phyloP scores from a whole-genome alignment of 2,329 filamentous ascomycete species.

The Phyllosticta paracitricarpa region DNA sequence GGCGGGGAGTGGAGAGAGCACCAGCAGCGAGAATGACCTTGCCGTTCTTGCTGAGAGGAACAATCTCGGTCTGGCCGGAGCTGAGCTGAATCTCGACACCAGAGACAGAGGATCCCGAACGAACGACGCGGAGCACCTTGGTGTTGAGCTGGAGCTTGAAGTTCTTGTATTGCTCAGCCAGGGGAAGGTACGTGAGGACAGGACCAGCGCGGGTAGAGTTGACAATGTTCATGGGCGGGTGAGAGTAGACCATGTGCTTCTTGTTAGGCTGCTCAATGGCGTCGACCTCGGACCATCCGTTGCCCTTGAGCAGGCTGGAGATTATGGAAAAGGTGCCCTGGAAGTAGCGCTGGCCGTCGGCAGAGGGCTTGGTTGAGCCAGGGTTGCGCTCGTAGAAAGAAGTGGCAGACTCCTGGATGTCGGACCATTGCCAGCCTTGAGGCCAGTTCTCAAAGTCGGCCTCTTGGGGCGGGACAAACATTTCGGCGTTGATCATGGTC shows the following conservation, averaged over 20 bases:
- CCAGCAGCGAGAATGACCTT: slow-evolving; percentile 20
- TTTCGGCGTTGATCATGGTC: slow-evolving; percentile 25
- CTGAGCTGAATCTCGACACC: slow-evolving; percentile 16
- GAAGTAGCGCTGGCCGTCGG: slow-evolving; percentile 17
- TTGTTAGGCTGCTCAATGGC: slow-evolving; percentile 16
- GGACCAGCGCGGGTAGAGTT: slow-evolving; percentile 16
- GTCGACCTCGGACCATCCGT: slow-evolving; percentile 15
- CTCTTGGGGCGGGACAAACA: slow-evolving; percentile 24
- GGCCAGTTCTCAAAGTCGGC: slow-evolving; percentile 22
- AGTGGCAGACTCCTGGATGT: slow-evolving; percentile 14
- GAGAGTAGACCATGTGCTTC: slow-evolving; percentile 15
- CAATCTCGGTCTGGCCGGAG: slow-evolving; percentile 12
- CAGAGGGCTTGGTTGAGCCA: slow-evolving; percentile 15
- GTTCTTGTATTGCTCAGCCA: slow-evolving; percentile 13
- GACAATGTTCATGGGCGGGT: slow-evolving; percentile 10
- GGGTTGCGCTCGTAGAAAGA: slow-evolving; percentile 17
- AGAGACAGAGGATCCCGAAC: slow-evolving; percentile 12
- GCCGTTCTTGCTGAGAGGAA: slow-evolving; percentile 15
- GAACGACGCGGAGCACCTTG: slow-evolving; percentile 15
- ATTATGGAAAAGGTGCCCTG: slow-evolving; percentile 15
- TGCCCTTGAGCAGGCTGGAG: slow-evolving; percentile 13
- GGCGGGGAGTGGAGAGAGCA: slow-evolving; percentile 17
- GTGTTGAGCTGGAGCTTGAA: slow-evolving; percentile 18
- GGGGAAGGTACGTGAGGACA: slow-evolving; percentile 16
- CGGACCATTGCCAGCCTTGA: slow-evolving; percentile 15